Conservation (phyloP, 371 early-diverging fungal genomes). For the Zopfochytrium polystomum region DNA sequence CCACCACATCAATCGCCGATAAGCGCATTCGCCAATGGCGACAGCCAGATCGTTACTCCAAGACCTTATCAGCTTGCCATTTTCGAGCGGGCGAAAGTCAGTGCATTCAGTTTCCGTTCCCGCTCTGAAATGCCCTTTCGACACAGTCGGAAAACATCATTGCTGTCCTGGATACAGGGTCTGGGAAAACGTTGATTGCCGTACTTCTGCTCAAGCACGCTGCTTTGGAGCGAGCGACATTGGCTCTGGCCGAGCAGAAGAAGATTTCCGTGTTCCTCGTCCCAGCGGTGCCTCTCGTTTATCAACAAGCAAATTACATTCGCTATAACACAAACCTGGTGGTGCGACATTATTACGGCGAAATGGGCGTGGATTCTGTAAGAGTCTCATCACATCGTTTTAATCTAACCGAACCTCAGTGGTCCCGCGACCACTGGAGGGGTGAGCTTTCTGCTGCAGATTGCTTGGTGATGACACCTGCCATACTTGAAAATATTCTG, state of each 20-base stretch:
- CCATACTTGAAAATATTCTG: slow-evolving; percentile 73
- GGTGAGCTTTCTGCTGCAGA: slow-evolving; percentile 55
- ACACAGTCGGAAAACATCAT: slow-evolving; percentile 69
- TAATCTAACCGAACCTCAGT: slow-evolving; percentile 8
- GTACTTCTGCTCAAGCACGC: slow-evolving; percentile 78
- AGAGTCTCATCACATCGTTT: not conserved
- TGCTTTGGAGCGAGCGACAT: slow-evolving; percentile 17
- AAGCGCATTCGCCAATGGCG: too few species aligned
- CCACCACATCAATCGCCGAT: too few species aligned
- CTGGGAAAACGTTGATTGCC: slow-evolving; percentile 88
- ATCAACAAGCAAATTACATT: slow-evolving; percentile 78
- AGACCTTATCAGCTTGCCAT: slow-evolving; percentile 30
- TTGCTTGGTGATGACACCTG: slow-evolving; percentile 85
- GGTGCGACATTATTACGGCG: slow-evolving; percentile 65
- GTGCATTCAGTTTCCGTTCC: not conserved
- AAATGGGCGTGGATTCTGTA: slow-evolving; percentile 60
- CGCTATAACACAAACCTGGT: slow-evolving; percentile 57
- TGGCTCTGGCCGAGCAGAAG: too few species aligned
- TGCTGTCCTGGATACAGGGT: slow-evolving; percentile 86
- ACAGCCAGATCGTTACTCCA: too few species aligned
- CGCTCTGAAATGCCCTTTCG: too few species aligned
- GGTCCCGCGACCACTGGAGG: slow-evolving; percentile 54
- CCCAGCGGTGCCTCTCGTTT: slow-evolving; percentile 78
- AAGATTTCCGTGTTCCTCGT: slow-evolving; percentile 69
- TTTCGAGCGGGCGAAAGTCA: slow-evolving; percentile 25